A percentile compares a stretch with the other conserved stretches of the same genome.
Evolutionary conservation across 257 asterid genomes (phyloP).

Genomic region (Przewalskia tangutica): DNA sequence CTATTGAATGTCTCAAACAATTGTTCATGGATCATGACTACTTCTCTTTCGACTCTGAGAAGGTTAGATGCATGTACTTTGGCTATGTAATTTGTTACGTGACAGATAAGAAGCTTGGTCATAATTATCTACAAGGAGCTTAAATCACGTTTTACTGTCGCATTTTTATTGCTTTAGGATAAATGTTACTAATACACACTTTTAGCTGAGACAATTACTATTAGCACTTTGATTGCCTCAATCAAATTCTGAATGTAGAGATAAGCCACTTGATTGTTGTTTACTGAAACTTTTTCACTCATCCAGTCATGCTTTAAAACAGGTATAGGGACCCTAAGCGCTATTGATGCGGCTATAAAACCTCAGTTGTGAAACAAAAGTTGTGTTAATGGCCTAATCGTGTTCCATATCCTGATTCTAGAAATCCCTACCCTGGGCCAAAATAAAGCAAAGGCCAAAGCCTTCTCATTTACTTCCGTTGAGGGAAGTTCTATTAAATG

Average conservation of each 20-base stretch:
- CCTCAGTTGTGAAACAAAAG: background rate
- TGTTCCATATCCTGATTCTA: background rate
- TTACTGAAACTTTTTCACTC: background rate
- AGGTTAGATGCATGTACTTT: constrained; percentile 38
- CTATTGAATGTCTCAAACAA: constrained; percentile 42
- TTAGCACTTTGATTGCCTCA: background rate
- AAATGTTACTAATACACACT: background rate
- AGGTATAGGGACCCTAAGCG: too few relatives aligned
- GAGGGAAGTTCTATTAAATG: background rate
- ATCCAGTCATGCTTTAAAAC: background rate
- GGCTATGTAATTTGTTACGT: background rate
- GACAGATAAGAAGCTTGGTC: background rate
- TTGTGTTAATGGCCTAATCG: background rate
- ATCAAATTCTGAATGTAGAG: background rate
- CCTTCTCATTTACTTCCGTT: background rate
- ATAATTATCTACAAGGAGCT: background rate
- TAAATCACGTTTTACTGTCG: background rate
- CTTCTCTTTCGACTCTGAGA: constrained; percentile 66
- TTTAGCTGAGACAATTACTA: background rate
- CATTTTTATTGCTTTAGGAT: background rate
- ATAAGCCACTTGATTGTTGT: background rate
- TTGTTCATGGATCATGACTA: constrained; percentile 45
- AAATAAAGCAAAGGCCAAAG: background rate
- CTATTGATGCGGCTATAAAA: background rate
- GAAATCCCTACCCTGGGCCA: background rate